Evolutionary conservation across 1,284 basidiomycete genomes (phyloP), one percentile per base, ranked within the genome.

Genomic region (Thecaphora thlaspeos): DNA sequence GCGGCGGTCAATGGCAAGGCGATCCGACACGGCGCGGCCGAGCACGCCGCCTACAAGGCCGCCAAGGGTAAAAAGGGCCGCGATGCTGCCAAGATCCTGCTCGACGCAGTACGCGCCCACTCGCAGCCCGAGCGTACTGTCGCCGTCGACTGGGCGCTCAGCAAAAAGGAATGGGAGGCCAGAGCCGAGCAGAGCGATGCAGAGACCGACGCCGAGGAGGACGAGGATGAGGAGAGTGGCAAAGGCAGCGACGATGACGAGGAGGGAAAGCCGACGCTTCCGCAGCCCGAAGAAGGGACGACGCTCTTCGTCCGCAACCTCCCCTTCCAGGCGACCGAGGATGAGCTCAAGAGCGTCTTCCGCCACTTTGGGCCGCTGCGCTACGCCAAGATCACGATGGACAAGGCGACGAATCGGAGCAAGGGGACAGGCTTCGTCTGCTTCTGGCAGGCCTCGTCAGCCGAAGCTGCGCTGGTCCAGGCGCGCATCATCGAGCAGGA

Each of bases 391-490:
- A 90, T 98, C 51, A 89, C 93, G 0, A 83, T 94, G 80, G 95
- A 98, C 73, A 83, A 82, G 17, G 84, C 83, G 1, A 91, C 88
- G 1, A 89, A 88, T 18, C 87, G 91, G 43, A 91, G 92, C 28
- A 84, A 91, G 43, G 95, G 95, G 10, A 96, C 92, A 0, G 95
- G 91, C 0, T 99, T 99, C 77, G 91, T 89, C 0, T 97, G 92
- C 79, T 97, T 95, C 81, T 97, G 94, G 94, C 91, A 94, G 61
- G 85, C 84, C 60, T 88, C 87, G 56, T 88, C 94, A 61, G 94
- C 93, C 4, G 88, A 94, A 69, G 86, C 86, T 53, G 90, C 87
- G 3, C 83, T 97, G 30, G 83, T 85, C 46, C 89, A 91, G 74
- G 89, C 91, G 43, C 50, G 59, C 24, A 57, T 72, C 36, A 71